A percentile compares a stretch with the other conserved stretches of the same genome.
Conservation (phyloP, 768 basidiomycete species). For the Leccinellum rugosiceps region DNA sequence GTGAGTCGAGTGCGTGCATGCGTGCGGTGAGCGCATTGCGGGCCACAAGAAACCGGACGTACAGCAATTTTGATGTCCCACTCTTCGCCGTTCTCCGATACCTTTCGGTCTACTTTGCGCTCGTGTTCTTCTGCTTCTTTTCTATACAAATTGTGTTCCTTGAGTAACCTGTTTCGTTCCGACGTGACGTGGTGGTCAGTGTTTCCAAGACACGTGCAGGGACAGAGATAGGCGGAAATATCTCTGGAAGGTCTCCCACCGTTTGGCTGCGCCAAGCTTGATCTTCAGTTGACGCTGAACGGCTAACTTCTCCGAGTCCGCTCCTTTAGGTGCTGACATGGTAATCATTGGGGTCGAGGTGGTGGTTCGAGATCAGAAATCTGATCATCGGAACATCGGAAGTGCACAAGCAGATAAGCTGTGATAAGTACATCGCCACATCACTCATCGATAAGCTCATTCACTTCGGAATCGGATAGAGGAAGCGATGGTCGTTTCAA, state of each 20-base stretch:
- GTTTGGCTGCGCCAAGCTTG: slow-evolving; percentile 61
- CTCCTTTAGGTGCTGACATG: slow-evolving; percentile 16
- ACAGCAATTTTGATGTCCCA: slow-evolving; percentile 80
- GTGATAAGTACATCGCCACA: background rate
- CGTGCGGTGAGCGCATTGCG: background rate
- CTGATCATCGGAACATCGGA: background rate
- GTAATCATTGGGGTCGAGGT: slow-evolving; percentile 6
- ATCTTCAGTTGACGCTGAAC: slow-evolving; percentile 71
- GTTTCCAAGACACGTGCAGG: background rate
- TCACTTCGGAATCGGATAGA: background rate
- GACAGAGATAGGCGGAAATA: slow-evolving; percentile 16
- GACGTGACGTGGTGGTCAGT: slow-evolving; percentile 12
- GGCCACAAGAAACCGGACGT: slow-evolving; percentile 29
- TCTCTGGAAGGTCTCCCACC: slow-evolving; percentile 42
- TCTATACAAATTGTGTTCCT: slow-evolving; percentile 65
- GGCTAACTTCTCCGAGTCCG: slow-evolving; percentile 26
- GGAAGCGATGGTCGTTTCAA: slow-evolving; percentile 23
- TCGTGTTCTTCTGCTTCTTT: slow-evolving; percentile 62
- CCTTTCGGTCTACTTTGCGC: slow-evolving; percentile 57
- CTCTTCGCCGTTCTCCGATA: slow-evolving; percentile 59
- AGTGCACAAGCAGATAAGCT: background rate
- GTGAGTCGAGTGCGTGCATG: slow-evolving; percentile 1
- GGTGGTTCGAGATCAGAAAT: slow-evolving; percentile 7
- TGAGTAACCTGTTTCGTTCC: slow-evolving; percentile 47
- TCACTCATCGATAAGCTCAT: slow-evolving; percentile 9